phyloP scores from a whole-genome alignment of 2,329 filamentous ascomycete species.

The Fusarium zealandicum region DNA sequence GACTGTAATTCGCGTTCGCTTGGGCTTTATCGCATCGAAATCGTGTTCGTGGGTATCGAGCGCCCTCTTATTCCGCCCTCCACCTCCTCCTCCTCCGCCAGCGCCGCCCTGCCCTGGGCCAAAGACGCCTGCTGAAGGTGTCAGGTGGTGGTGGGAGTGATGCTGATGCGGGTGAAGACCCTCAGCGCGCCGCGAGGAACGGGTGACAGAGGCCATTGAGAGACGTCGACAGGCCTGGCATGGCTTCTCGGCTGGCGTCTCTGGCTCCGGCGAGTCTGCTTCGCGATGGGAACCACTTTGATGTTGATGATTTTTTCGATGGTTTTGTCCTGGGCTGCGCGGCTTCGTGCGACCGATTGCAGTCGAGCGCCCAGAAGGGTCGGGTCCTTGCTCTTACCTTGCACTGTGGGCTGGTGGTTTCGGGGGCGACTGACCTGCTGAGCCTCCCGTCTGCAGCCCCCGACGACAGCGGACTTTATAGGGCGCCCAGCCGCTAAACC shows the following conservation, averaged over 20 bases:
- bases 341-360: constrained; percentile 37
- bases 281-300: constrained; percentile 39
- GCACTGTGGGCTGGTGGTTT: constrained; percentile 11
- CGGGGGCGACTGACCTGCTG: constrained; percentile 17
- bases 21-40: constrained; percentile 54
- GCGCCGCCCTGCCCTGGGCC: constrained; percentile 45
- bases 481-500: constrained; percentile 15
- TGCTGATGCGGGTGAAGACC: constrained; percentile 50
- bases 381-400: constrained; percentile 16
- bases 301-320: constrained; percentile 43
- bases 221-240: constrained; percentile 47
- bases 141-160: constrained; percentile 45
- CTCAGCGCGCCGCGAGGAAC: constrained; percentile 59
- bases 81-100: constrained; percentile 47
- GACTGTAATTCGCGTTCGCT: constrained; percentile 61
- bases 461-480: constrained; percentile 12
- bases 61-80: constrained; percentile 55
- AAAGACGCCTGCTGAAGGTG: constrained; percentile 44
- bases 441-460: constrained; percentile 19
- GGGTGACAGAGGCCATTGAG: constrained; percentile 61
- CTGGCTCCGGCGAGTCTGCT: constrained; percentile 31
- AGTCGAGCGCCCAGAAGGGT: constrained; percentile 13
- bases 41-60: constrained; percentile 56
- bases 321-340: constrained; percentile 30
- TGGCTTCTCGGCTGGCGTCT: constrained; percentile 43